Conservation (phyloP, 2,329 filamentous ascomycete species). For the Xylariaceae sp. region DNA sequence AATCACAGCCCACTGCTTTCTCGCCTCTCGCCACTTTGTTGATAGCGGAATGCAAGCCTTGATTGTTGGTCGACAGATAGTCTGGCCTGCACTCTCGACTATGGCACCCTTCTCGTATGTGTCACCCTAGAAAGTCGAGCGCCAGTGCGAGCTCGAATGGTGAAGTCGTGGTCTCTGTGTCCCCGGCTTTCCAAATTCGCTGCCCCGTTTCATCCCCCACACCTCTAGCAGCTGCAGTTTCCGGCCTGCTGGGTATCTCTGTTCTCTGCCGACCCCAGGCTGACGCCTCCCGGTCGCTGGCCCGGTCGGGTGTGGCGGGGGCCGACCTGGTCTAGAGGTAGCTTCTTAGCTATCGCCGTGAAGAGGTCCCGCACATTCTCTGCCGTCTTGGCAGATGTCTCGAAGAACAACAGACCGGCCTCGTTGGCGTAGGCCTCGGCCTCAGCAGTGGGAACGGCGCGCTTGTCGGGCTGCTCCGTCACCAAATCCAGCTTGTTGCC, state of each 20-base stretch:
- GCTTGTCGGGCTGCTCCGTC: constrained; percentile 91
- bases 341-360: constrained; percentile 95
- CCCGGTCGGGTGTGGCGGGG: constrained; percentile 75
- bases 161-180: constrained; percentile 7
- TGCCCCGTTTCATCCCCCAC: neutral
- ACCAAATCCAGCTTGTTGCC: constrained; percentile 98
- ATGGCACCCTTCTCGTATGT: too few relatives aligned
- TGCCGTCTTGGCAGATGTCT: constrained; percentile 95
- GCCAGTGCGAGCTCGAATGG: too few relatives aligned
- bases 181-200: constrained; percentile 9
- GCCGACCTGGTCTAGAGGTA: constrained; percentile 94
- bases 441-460: constrained; percentile 82
- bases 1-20: too few relatives aligned
- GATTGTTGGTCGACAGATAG: neutral
- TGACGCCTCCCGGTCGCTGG: constrained; percentile 56
- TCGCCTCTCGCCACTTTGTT: too few relatives aligned
- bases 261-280: constrained; percentile 51
- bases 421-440: constrained; percentile 94
- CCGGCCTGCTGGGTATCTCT: constrained; percentile 56
- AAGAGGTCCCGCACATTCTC: constrained; percentile 96
- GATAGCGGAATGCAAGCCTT: too few relatives aligned
- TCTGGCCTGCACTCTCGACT: neutral
- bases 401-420: constrained; percentile 93
- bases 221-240: constrained; percentile 53
- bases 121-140: too few relatives aligned